A percentile compares a stretch with the other conserved stretches of the same genome.
Evolutionary conservation across 2,329 filamentous ascomycete genomes (phyloP).

Genomic region (Pseudogymnoascus sp.): DNA sequence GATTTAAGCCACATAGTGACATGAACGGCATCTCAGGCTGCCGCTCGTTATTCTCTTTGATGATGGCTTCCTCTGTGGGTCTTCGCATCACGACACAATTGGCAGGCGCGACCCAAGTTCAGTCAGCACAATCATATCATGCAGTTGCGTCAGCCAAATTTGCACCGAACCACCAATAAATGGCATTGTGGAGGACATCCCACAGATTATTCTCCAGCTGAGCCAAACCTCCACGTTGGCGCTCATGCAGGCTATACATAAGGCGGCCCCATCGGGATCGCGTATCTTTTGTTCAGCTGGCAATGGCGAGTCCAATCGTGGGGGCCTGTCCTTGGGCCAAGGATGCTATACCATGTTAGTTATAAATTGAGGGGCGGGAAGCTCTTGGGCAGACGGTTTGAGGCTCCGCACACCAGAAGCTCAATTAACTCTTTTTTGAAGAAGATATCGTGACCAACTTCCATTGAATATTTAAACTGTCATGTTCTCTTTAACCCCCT

Average conservation of each 20-base stretch:
- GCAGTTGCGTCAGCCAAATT: slow-evolving; percentile 3
- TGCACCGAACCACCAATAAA: slow-evolving; percentile 7
- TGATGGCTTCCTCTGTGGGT: slow-evolving; percentile 1
- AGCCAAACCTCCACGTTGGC: slow-evolving; percentile 5
- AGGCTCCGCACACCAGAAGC: slow-evolving; percentile 4
- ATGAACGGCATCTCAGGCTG: slow-evolving; percentile 1
- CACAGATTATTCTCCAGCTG: background rate
- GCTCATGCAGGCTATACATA: slow-evolving; percentile 8
- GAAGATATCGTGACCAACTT: background rate
- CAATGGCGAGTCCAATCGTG: background rate
- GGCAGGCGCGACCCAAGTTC: slow-evolving; percentile 1
- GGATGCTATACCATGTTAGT: slow-evolving; percentile 4
- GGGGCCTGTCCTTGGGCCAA: background rate
- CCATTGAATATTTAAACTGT: background rate
- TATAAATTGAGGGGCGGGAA: slow-evolving; percentile 2
- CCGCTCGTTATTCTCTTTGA: slow-evolving; percentile 1
- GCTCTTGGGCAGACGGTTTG: background rate
- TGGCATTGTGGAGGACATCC: background rate
- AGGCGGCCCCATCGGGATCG: slow-evolving; percentile 7
- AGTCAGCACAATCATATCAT: slow-evolving; percentile 7
- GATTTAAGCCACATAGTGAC: slow-evolving; percentile 5
- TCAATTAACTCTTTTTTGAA: background rate
- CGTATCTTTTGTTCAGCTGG: slow-evolving; percentile 8
- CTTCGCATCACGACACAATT: background rate
- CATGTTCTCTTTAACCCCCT: background rate